These are phyloP conservation scores for Centella asiatica DNA, from an alignment of 129 eudicot genomes.

Conservation along the genomic window DNA sequence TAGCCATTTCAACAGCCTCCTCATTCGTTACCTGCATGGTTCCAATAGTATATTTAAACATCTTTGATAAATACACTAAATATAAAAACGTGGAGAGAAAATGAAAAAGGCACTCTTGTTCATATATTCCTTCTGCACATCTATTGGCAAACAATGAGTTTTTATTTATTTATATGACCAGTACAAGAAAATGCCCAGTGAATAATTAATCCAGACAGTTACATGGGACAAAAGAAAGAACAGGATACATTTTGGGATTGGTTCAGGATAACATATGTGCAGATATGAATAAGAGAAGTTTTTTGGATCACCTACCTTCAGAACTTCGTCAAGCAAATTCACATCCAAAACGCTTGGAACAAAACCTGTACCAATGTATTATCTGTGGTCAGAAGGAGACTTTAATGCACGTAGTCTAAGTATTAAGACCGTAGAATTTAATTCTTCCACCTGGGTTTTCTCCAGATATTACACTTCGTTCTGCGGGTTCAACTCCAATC, in stretches of 20 bases:
- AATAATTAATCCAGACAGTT: background rate
- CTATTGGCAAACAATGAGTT: background rate
- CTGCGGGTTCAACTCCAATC: constrained; percentile 30
- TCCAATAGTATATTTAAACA: no score
- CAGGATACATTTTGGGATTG: no score
- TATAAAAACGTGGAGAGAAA: no score
- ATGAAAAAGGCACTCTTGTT: background rate
- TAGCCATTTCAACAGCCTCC: constrained; percentile 33
- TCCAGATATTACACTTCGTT: constrained; percentile 25
- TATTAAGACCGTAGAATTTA: background rate
- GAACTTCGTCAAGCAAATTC: constrained; percentile 26
- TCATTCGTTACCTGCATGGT: constrained; percentile 20
- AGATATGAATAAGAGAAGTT: background rate
- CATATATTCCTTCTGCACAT: background rate
- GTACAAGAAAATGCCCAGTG: background rate
- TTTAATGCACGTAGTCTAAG: background rate
- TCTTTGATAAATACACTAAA: background rate
- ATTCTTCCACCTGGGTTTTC: constrained; percentile 27
- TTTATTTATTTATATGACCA: background rate
- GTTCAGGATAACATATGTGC: no score
- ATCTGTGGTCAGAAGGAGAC: background rate
- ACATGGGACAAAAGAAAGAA: no score
- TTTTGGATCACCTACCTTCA: constrained; percentile 11
- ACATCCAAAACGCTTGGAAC: constrained; percentile 23
- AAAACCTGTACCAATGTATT: constrained; percentile 18